phyloP scores from a whole-genome alignment of 805 yeast genomes.

The Yueomyces sp. region DNA sequence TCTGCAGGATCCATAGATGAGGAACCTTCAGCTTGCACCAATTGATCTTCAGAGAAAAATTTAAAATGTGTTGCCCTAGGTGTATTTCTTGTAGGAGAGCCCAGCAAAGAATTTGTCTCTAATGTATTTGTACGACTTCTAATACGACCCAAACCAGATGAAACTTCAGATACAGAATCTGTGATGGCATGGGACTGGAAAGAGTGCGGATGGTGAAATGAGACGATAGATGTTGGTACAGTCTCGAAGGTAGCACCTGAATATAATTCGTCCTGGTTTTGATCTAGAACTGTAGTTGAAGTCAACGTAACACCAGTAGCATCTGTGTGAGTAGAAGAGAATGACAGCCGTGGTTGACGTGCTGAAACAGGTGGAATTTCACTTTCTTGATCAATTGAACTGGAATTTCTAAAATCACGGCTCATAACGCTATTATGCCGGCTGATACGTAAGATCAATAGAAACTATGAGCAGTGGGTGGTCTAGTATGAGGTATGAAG shows the following conservation, averaged over 20 bases:
- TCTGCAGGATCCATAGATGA: slow-evolving; percentile 65
- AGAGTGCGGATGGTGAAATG: slow-evolving; percentile 61
- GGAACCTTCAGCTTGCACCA: slow-evolving; percentile 78
- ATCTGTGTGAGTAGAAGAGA: slow-evolving; percentile 22
- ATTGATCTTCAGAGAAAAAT: slow-evolving; percentile 73
- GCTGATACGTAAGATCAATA: too few relatives aligned
- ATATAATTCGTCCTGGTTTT: slow-evolving; percentile 55
- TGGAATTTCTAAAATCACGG: too few relatives aligned
- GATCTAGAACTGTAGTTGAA: slow-evolving; percentile 29
- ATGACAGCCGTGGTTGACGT: slow-evolving; percentile 5
- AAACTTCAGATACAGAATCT: slow-evolving; percentile 6
- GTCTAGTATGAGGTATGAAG: too few relatives aligned
- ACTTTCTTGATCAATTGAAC: too few relatives aligned
- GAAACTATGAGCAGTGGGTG: too few relatives aligned
- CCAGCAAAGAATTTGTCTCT: not conserved
- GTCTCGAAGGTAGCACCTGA: slow-evolving; percentile 68
- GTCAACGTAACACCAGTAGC: slow-evolving; percentile 22
- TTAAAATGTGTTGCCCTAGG: slow-evolving; percentile 40
- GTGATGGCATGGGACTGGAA: slow-evolving; percentile 22
- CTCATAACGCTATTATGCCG: too few relatives aligned
- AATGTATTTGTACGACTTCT: not conserved
- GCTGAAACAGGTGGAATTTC: too few relatives aligned
- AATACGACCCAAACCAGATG: slow-evolving; percentile 15
- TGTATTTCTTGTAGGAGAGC: slow-evolving; percentile 22
- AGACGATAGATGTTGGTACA: slow-evolving; percentile 64